These are phyloP conservation scores for Platanthera zijinensis DNA, from an alignment of 106 monocot genomes.

Conservation along the genomic window DNA sequence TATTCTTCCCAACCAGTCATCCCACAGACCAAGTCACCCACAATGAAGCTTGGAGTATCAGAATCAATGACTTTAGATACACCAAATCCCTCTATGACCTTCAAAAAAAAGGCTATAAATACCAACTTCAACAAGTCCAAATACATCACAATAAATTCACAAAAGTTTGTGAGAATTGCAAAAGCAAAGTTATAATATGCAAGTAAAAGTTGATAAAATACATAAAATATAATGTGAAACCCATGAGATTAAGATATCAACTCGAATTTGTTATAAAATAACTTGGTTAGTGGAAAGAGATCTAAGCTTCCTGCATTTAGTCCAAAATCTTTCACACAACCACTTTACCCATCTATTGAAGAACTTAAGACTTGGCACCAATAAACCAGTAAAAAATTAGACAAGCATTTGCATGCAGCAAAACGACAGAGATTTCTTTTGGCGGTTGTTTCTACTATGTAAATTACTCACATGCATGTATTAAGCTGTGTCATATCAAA, in stretches of 20 bases:
- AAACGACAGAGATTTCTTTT: no score
- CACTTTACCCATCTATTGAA: no score
- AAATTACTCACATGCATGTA: no score
- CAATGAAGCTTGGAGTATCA: constrained; percentile 40
- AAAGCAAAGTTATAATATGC: not conserved
- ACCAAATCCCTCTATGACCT: constrained; percentile 76
- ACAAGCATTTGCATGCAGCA: no score
- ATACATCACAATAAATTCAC: not conserved
- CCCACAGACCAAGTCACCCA: constrained; percentile 60
- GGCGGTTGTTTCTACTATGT: no score
- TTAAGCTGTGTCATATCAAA: no score
- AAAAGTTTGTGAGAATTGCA: not conserved
- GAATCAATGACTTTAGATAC: constrained; percentile 65
- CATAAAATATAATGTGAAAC: not conserved
- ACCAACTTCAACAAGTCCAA: not conserved
- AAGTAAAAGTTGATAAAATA: not conserved
- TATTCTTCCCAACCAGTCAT: constrained; percentile 89
- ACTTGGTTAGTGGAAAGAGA: not conserved
- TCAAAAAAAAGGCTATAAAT: constrained; percentile 12
- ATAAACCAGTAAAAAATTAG: no score
- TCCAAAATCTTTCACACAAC: not conserved
- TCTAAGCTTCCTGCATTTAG: not conserved
- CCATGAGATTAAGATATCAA: not conserved
- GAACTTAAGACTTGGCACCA: no score
- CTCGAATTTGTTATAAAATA: not conserved